Evolutionary conservation across 306 rosid genomes (phyloP).

Genomic region (Sophora flavescens): DNA sequence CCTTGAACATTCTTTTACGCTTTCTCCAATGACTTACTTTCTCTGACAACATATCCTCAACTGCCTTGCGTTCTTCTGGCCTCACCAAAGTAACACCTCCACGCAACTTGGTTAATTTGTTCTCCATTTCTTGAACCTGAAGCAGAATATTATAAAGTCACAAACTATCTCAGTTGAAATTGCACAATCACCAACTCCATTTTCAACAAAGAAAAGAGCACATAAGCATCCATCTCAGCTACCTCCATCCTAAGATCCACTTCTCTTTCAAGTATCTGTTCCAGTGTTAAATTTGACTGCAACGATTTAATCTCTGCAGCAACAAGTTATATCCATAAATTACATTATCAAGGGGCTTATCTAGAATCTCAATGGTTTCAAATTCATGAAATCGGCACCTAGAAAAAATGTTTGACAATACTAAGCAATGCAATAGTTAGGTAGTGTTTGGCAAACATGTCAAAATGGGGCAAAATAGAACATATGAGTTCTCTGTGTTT

Average conservation of each 20-base stretch:
- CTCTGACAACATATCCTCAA: conserved; percentile 60
- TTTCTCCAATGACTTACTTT: conserved; percentile 84
- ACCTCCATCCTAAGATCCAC: conserved; percentile 80
- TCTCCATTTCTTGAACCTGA: conserved; percentile 83
- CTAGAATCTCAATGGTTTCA: conserved; percentile 9
- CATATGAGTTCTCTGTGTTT: too few species aligned
- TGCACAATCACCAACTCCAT: conserved; percentile 18
- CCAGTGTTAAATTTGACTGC: conserved; percentile 88
- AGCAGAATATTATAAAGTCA: conserved; percentile 42
- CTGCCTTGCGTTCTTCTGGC: conserved; percentile 83
- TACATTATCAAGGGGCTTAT: conserved; percentile 21
- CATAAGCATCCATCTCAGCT: conserved; percentile 40
- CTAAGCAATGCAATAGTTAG: not conserved
- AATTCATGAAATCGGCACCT: not conserved
- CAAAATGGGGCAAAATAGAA: too few species aligned
- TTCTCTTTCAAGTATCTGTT: conserved; percentile 73
- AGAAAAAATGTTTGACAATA: conserved; percentile 1
- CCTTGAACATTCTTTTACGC: conserved; percentile 92
- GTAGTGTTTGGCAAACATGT: too few species aligned
- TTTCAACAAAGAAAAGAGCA: conserved; percentile 12
- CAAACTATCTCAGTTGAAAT: conserved; percentile 25
- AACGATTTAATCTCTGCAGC: conserved; percentile 75
- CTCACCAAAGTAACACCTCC: conserved; percentile 90
- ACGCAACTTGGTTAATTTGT: conserved; percentile 66
- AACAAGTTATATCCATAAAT: conserved; percentile 27